A percentile compares a stretch with the other conserved stretches of the same genome.
These are phyloP conservation scores for Aspergillus quadricinctus DNA, from an alignment of 2,329 filamentous ascomycete genomes.

Conservation along the genomic window DNA sequence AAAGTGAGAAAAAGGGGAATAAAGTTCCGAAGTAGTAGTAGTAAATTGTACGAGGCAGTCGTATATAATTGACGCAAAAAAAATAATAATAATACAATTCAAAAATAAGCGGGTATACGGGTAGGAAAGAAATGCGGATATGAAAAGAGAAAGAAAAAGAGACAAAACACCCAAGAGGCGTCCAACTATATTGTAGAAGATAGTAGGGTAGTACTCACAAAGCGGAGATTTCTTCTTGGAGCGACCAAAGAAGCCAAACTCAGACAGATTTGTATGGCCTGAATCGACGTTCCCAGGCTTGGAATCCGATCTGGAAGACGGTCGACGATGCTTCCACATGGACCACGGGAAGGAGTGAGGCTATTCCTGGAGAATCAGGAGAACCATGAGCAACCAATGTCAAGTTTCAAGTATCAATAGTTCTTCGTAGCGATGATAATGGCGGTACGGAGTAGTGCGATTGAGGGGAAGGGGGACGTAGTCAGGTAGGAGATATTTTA, in stretches of 20 bases:
- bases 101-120: conserved; percentile 5
- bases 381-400: conserved; percentile 8
- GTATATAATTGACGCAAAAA: conserved; percentile 2
- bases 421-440: background rate
- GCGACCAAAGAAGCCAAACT: conserved; percentile 34
- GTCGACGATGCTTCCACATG: conserved; percentile 41
- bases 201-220: conserved; percentile 23
- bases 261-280: conserved; percentile 25
- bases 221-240: conserved; percentile 32
- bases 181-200: conserved; percentile 13
- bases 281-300: conserved; percentile 33
- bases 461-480: background rate
- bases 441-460: background rate
- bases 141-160: conserved; percentile 1
- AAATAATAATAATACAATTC: background rate
- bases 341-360: conserved; percentile 14
- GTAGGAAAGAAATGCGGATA: conserved; percentile 4
- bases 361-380: conserved; percentile 12
- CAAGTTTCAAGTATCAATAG: conserved; percentile 2
- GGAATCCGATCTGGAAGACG: conserved; percentile 37
- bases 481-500: background rate
- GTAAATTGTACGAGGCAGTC: background rate
- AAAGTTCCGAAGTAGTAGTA: background rate
- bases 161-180: conserved; percentile 9
- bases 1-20: conserved; percentile 1